These are phyloP conservation scores for Gossypium ekmanianum DNA, from an alignment of 345 rosid species.

Conservation along the genomic window DNA sequence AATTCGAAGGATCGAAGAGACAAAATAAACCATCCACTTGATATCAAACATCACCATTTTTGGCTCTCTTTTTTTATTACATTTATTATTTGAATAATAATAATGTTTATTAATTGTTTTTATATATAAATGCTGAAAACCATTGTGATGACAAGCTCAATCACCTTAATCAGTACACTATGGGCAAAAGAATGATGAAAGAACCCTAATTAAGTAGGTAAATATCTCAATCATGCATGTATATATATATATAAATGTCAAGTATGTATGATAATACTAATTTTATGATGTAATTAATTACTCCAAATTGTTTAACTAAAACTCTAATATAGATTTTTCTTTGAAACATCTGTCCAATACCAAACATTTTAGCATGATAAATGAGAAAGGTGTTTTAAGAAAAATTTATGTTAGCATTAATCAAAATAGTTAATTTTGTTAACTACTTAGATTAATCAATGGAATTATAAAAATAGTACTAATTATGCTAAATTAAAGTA, in stretches of 20 bases:
- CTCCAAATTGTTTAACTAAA: no score
- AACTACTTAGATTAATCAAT: no score
- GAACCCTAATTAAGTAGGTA: not conserved
- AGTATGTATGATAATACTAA: not conserved
- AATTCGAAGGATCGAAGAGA: slow-evolving; percentile 5
- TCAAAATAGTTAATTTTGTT: no score
- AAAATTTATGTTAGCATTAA: no score
- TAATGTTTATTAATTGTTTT: no score
- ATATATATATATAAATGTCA: not conserved
- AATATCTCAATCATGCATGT: not conserved
- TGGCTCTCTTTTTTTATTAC: not conserved
- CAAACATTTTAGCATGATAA: no score
- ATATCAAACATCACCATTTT: not conserved
- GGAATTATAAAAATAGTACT: no score
- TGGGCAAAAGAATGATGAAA: not conserved
- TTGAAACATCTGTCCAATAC: no score
- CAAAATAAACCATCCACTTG: slow-evolving; percentile 3
- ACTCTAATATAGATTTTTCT: no score
- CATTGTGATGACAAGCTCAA: not conserved
- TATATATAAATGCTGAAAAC: not conserved
- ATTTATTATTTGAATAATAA: not conserved
- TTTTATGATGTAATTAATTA: no score
- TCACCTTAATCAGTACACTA: not conserved
- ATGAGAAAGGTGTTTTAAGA: no score
- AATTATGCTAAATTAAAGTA: no score